Evolutionary conservation across 164 flowering plant species (phyloP).

Genomic region (Protea cynaroides): DNA sequence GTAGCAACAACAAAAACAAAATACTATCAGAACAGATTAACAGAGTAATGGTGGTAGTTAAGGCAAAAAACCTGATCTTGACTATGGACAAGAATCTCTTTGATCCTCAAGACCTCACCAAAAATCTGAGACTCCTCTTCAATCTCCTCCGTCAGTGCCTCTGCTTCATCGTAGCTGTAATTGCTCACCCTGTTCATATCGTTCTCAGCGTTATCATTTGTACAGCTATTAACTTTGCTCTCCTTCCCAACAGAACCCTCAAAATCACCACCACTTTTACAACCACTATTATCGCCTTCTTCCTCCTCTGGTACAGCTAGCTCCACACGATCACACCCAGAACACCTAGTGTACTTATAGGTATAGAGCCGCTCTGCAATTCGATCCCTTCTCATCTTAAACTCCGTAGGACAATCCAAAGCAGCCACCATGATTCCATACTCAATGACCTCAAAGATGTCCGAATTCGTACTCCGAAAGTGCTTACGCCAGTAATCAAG

Average conservation of each 20-base stretch:
- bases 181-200: constrained; percentile 35
- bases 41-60: neutral
- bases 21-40: no score
- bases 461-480: constrained; percentile 19
- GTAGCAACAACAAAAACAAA: neutral
- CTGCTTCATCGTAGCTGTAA: constrained; percentile 73
- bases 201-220: constrained; percentile 28
- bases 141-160: constrained; percentile 84
- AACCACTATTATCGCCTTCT: constrained; percentile 25
- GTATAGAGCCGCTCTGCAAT: constrained; percentile 33
- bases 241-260: constrained; percentile 38
- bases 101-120: constrained; percentile 78
- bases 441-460: constrained; percentile 35
- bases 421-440: constrained; percentile 31
- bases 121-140: constrained; percentile 56
- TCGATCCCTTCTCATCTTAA: constrained; percentile 21
- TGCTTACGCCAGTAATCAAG: constrained; percentile 33
- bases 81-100: constrained; percentile 43
- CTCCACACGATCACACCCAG: constrained; percentile 28
- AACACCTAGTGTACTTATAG: constrained; percentile 17
- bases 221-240: constrained; percentile 47
- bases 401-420: constrained; percentile 29
- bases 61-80: constrained; percentile 52
- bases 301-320: constrained; percentile 13
- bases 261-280: constrained; percentile 17